A percentile compares a stretch with the other conserved stretches of the same genome.
phyloP scores from a whole-genome alignment of 306 rosid genomes.

The Castanea crenata region DNA sequence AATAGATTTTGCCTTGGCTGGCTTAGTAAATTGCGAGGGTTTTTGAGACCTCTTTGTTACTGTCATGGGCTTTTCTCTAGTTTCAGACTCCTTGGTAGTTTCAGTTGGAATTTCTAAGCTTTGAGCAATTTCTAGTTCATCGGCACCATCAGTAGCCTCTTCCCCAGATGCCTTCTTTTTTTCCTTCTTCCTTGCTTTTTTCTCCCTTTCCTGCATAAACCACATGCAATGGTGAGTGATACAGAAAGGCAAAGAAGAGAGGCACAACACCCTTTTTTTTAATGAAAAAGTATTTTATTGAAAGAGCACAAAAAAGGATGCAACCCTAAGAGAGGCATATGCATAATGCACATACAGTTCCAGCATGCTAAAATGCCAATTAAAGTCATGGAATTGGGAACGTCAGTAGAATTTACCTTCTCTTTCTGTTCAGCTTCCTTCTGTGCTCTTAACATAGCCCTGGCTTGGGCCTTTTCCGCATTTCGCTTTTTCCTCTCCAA shows the following conservation, averaged over 20 bases:
- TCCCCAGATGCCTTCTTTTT: constrained; percentile 45
- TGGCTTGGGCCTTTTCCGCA: constrained; percentile 72
- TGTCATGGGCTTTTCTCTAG: constrained; percentile 38
- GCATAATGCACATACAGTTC: not conserved
- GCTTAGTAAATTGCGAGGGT: constrained; percentile 48
- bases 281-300: no score
- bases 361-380: not conserved
- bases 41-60: constrained; percentile 47
- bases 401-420: constrained; percentile 48
- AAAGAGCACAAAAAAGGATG: no score
- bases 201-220: constrained; percentile 67
- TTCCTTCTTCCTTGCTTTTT: constrained; percentile 68
- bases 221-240: constrained; percentile 10
- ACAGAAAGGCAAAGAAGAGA: constrained; percentile 9
- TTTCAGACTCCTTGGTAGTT: constrained; percentile 34
- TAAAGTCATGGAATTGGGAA: not conserved
- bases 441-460: constrained; percentile 69
- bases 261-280: not conserved
- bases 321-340: no score
- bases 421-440: constrained; percentile 86
- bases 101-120: constrained; percentile 32
- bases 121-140: constrained; percentile 44
- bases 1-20: constrained; percentile 52
- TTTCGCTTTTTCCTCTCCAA: constrained; percentile 60
- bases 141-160: constrained; percentile 29